A percentile compares a stretch with the other conserved stretches of the same genome.
Evolutionary conservation across 31 red algal species (phyloP).

Genomic region (Bonnemaisonia californica): DNA sequence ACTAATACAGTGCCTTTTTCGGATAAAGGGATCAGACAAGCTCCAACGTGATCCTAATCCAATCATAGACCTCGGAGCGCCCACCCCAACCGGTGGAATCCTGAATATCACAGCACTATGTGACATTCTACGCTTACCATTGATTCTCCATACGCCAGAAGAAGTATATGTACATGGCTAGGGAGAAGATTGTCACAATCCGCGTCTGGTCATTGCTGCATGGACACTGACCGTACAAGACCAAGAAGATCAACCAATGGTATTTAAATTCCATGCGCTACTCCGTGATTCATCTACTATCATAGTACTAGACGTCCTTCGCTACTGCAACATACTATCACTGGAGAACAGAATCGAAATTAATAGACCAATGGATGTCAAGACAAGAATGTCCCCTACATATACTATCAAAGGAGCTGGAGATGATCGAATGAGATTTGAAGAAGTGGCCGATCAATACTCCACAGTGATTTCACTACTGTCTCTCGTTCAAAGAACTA

Average conservation of each 20-base stretch:
- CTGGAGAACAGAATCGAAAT: too few relatives aligned
- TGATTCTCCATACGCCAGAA: not conserved
- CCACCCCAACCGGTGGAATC: constrained; percentile 33
- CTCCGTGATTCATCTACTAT: too few relatives aligned
- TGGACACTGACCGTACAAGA: constrained; percentile 33
- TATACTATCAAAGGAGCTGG: too few relatives aligned
- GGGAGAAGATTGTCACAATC: not conserved
- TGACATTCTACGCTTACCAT: not conserved
- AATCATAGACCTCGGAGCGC: constrained; percentile 29
- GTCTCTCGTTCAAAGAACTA: too few relatives aligned
- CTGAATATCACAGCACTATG: constrained; percentile 3
- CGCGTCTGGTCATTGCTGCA: not conserved
- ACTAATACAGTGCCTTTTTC: constrained; percentile 7
- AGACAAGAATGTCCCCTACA: too few relatives aligned
- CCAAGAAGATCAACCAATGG: not conserved
- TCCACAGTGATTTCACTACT: too few relatives aligned
- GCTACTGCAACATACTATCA: too few relatives aligned
- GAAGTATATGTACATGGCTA: not conserved
- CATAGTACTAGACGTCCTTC: too few relatives aligned
- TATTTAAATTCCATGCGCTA: too few relatives aligned
- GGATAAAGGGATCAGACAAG: constrained; percentile 4
- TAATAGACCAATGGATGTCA: too few relatives aligned
- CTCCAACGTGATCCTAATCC: constrained; percentile 38
- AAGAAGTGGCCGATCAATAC: too few relatives aligned
- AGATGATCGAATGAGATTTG: too few relatives aligned